Percentiles rank a stretch among this genome's conserved stretches.
These are phyloP conservation scores for Fusarium sp. DNA, from an alignment of 2,329 filamentous ascomycete species.

Conservation along the genomic window DNA sequence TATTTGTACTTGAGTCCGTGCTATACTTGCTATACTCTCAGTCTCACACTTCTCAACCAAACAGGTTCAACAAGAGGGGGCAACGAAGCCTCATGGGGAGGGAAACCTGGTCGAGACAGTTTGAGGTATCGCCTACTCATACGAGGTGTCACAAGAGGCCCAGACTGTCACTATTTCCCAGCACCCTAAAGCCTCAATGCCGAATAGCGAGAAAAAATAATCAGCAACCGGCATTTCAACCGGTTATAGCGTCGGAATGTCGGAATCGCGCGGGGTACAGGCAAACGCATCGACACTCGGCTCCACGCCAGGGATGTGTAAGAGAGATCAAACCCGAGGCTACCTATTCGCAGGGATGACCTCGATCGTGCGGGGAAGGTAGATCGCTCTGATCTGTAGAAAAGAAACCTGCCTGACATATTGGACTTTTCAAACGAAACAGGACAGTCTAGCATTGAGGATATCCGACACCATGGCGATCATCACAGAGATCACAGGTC, in stretches of 20 bases:
- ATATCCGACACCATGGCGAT: not conserved
- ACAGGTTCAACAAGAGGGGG: not conserved
- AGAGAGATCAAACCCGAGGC: not conserved
- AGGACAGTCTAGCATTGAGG: too few relatives aligned
- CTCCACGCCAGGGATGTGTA: not conserved
- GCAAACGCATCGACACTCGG: not conserved
- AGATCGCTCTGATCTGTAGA: not conserved
- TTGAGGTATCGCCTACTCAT: not conserved
- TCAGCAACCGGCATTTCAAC: not conserved
- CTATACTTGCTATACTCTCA: not conserved
- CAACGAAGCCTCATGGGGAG: not conserved
- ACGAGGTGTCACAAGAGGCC: not conserved
- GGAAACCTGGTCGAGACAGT: not conserved
- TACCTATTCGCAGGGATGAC: not conserved
- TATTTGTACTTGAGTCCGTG: not conserved
- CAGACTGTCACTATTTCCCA: not conserved
- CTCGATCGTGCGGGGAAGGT: not conserved
- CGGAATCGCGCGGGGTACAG: not conserved
- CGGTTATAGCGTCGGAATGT: not conserved
- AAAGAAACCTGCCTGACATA: not conserved
- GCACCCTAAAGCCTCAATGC: not conserved
- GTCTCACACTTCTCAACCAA: not conserved
- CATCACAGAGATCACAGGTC: not conserved
- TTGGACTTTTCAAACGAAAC: not conserved
- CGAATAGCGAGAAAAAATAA: not conserved